These are phyloP conservation scores for Neurospora tetrasperma DNA, from an alignment of 495 filamentous ascomycete genomes.

Conservation along the genomic window DNA sequence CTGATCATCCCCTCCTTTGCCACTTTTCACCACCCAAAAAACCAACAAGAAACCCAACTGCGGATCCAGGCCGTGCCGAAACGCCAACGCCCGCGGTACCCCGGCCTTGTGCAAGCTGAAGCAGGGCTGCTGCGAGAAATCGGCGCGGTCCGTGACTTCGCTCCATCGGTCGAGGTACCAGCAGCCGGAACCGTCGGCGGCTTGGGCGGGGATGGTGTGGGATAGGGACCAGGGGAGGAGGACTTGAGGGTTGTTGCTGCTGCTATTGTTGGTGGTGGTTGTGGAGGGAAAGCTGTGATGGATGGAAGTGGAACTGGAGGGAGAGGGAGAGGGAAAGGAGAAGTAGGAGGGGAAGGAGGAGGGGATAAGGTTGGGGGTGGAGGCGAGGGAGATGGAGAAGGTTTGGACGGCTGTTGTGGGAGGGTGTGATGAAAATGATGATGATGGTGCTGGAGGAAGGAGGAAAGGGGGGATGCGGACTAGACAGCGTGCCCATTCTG, in stretches of 20 bases:
- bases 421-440: neutral
- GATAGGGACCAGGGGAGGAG: slow-evolving; percentile 2
- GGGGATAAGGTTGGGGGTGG: neutral
- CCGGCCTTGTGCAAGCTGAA: slow-evolving; percentile 6
- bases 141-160: neutral
- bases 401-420: neutral
- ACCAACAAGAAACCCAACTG: slow-evolving; percentile 4
- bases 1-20: neutral
- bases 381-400: neutral
- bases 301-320: neutral
- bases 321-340: neutral
- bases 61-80: neutral
- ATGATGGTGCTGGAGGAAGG: neutral
- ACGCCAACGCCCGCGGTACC: slow-evolving; percentile 2
- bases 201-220: slow-evolving; percentile 4
- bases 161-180: slow-evolving; percentile 9
- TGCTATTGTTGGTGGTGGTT: neutral
- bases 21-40: neutral
- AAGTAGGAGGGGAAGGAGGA: neutral
- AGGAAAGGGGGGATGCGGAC: neutral
- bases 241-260: neutral
- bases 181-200: neutral
- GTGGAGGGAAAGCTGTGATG: neutral
- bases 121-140: neutral
- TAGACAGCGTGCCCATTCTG: slow-evolving; percentile 3